These are phyloP conservation scores for Ehretia macrophylla DNA, from an alignment of 257 asterid genomes.

Conservation along the genomic window DNA sequence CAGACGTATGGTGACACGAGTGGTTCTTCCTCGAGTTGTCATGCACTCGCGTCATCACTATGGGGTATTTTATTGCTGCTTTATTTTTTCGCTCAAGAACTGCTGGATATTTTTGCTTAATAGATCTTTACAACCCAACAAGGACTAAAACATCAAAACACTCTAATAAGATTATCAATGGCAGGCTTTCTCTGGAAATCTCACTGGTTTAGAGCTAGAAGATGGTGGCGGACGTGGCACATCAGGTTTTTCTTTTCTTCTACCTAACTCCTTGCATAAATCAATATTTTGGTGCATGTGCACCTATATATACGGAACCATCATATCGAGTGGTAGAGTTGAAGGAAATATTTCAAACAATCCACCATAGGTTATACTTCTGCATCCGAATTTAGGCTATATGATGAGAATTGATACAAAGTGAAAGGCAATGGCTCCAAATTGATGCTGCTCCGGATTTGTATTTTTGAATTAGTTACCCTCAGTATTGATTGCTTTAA, in stretches of 20 bases:
- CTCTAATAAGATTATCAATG: constrained; percentile 9
- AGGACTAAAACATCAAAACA: constrained; percentile 2
- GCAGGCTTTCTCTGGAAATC: constrained; percentile 87
- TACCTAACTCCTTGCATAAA: too few species aligned
- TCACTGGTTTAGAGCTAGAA: constrained; percentile 95
- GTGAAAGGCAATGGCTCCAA: too few species aligned
- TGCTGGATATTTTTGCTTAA: neutral
- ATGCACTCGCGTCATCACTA: constrained; percentile 94
- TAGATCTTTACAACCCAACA: neutral
- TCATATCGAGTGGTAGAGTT: too few species aligned
- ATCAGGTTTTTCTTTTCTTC: constrained; percentile 43
- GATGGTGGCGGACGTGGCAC: constrained; percentile 99
- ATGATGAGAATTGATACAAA: too few species aligned
- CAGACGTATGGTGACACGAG: constrained; percentile 76
- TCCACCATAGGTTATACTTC: neutral
- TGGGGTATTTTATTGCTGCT: constrained; percentile 44
- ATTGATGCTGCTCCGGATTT: too few species aligned
- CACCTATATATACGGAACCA: too few species aligned
- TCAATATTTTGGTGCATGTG: neutral
- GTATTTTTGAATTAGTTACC: too few species aligned
- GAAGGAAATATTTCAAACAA: neutral
- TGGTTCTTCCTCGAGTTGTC: constrained; percentile 89
- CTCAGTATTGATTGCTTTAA: too few species aligned
- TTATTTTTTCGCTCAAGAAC: neutral
- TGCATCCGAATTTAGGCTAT: too few species aligned